phyloP scores from a whole-genome alignment of 2,329 filamentous ascomycete species.

The Colletotrichum falcatum region DNA sequence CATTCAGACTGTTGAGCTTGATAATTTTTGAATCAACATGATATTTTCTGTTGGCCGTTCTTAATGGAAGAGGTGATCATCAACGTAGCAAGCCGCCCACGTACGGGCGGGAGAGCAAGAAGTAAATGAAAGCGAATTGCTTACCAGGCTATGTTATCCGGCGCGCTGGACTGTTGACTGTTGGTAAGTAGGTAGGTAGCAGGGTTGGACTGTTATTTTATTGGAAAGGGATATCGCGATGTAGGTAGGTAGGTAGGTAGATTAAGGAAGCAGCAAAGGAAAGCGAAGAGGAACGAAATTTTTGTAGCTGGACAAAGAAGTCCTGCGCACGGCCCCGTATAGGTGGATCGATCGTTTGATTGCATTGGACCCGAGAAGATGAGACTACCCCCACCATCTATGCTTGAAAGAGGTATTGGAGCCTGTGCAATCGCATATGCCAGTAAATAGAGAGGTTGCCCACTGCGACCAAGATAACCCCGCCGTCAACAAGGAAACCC shows the following conservation, averaged over 20 bases:
- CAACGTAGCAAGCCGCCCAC: conserved; percentile 22
- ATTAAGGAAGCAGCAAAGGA: neutral
- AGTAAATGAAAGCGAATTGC: neutral
- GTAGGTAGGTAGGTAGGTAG: too few species aligned
- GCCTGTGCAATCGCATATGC: conserved; percentile 10
- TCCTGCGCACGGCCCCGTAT: conserved; percentile 7
- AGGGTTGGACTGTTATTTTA: too few species aligned
- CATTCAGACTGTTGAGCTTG: conserved; percentile 43
- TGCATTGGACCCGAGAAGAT: neutral
- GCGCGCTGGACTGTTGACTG: neutral
- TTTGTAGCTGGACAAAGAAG: conserved; percentile 10
- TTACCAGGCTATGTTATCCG: neutral
- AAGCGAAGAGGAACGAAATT: neutral
- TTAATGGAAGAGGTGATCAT: conserved; percentile 42
- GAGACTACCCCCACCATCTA: neutral
- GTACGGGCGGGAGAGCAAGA: neutral
- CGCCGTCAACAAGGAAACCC: conserved; percentile 11
- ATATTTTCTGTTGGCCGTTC: conserved; percentile 42
- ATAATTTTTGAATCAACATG: conserved; percentile 41
- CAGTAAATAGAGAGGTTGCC: conserved; percentile 4
- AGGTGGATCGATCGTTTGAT: conserved; percentile 7
- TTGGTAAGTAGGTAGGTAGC: neutral
- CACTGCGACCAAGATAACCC: conserved; percentile 11
- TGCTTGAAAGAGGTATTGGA: neutral
- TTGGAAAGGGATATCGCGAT: neutral